Evolutionary conservation across 768 basidiomycete species (phyloP).

Genomic region (Boletus subparvulus): DNA sequence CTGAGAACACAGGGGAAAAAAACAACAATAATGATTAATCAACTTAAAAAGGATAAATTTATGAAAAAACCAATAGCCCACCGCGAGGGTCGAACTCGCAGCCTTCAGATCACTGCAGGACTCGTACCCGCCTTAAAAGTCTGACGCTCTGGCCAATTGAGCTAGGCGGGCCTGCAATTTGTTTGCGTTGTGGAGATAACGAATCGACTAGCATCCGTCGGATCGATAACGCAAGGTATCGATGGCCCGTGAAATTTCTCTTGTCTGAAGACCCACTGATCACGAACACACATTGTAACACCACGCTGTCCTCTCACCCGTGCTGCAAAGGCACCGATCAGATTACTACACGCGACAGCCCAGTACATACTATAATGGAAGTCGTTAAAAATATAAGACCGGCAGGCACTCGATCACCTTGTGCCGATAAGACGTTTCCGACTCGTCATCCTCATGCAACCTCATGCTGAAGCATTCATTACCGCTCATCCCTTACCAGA

Average conservation of each 20-base stretch:
- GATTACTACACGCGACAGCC: background rate
- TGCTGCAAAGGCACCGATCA: background rate
- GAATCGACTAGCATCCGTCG: background rate
- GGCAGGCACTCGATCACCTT: background rate
- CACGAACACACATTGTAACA: slow-evolving; percentile 7
- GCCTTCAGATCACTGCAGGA: slow-evolving; percentile 60
- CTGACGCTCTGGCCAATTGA: slow-evolving; percentile 65
- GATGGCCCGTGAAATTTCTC: background rate
- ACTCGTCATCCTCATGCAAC: background rate
- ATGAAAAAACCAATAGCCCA: slow-evolving; percentile 50
- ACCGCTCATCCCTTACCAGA: slow-evolving; percentile 13
- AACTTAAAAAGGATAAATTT: background rate
- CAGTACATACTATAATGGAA: background rate
- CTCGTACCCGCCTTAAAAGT: slow-evolving; percentile 40
- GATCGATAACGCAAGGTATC: too few relatives aligned
- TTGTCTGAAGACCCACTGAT: background rate
- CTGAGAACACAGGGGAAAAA: too few relatives aligned
- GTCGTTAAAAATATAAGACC: background rate
- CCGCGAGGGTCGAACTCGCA: slow-evolving; percentile 86
- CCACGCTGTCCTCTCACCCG: background rate
- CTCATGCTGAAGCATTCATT: slow-evolving; percentile 19
- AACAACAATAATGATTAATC: background rate
- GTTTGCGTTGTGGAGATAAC: accelerated
- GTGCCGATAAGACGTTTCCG: slow-evolving; percentile 7
- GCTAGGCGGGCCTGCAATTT: slow-evolving; percentile 47